Conservation (phyloP, 257 asterid species). For the Solanum sitiens region DNA sequence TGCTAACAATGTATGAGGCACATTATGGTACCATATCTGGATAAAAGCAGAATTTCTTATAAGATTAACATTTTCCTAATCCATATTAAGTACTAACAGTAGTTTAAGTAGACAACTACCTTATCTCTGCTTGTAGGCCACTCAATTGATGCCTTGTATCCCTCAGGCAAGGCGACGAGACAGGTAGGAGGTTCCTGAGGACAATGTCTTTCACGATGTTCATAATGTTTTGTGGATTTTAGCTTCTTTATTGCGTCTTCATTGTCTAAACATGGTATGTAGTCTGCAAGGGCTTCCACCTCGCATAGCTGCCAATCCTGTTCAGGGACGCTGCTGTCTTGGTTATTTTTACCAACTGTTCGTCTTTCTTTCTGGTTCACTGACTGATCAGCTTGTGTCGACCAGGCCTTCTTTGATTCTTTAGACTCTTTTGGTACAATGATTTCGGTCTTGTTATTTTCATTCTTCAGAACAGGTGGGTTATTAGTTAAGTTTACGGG, state of each 20-base stretch:
- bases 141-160: slow-evolving; percentile 53
- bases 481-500: slow-evolving; percentile 2
- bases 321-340: slow-evolving; percentile 12
- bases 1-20: slow-evolving; percentile 66
- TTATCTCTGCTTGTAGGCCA: slow-evolving; percentile 93
- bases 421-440: slow-evolving; percentile 42
- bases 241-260: slow-evolving; percentile 51
- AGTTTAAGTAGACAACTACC: slow-evolving; percentile 17
- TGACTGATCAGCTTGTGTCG: slow-evolving; percentile 71
- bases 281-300: slow-evolving; percentile 59
- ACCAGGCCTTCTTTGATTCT: slow-evolving; percentile 56
- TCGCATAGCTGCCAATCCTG: slow-evolving; percentile 60
- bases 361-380: slow-evolving; percentile 64
- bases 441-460: background rate
- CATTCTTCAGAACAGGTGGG: background rate
- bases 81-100: background rate
- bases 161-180: slow-evolving; percentile 60
- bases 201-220: slow-evolving; percentile 90
- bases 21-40: slow-evolving; percentile 88
- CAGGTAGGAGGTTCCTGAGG: slow-evolving; percentile 70
- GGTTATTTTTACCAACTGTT: slow-evolving; percentile 22
- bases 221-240: slow-evolving; percentile 39
- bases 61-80: background rate
- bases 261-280: slow-evolving; percentile 86
- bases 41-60: background rate